A percentile compares a stretch with the other conserved stretches of the same genome.
Conservation (phyloP, 371 early-diverging fungal species). For the Lichtheimia ornata region DNA sequence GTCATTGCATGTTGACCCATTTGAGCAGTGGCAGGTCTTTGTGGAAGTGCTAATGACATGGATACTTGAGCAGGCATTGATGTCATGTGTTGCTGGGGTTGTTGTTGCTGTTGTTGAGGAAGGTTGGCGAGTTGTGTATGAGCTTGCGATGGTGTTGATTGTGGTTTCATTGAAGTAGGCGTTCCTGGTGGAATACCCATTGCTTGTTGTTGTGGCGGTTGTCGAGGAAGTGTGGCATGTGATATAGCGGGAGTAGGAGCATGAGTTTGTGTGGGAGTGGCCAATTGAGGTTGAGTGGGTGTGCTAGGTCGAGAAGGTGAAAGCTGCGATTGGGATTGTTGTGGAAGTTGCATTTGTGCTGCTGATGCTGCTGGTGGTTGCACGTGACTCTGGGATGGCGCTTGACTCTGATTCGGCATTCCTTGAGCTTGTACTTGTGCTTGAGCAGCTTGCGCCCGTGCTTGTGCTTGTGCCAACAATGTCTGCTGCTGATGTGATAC, state of each 20-base stretch:
- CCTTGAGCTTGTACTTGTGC: conserved; percentile 29
- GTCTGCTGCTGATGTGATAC: conserved; percentile 37
- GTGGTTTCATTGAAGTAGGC: conserved; percentile 14
- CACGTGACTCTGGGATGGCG: conserved; percentile 18
- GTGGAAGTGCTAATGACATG: conserved; percentile 28
- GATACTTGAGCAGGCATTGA: conserved; percentile 22
- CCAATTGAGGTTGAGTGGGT: conserved; percentile 40
- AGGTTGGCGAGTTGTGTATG: conserved; percentile 17
- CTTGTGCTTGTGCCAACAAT: conserved; percentile 21
- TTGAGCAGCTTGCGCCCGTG: conserved; percentile 19
- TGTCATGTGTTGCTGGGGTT: conserved; percentile 22
- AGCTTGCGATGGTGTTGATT: conserved; percentile 32
- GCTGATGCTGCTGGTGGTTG: conserved; percentile 12
- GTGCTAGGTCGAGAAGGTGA: conserved; percentile 10
- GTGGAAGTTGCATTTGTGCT: conserved; percentile 19
- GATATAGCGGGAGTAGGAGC: conserved; percentile 31
- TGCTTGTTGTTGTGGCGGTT: conserved; percentile 23
- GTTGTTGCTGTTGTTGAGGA: conserved; percentile 21
- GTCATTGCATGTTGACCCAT: conserved; percentile 16
- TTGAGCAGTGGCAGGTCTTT: conserved; percentile 24
- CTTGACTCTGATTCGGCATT: conserved; percentile 11
- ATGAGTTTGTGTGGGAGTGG: conserved; percentile 43
- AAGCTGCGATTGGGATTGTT: conserved; percentile 31
- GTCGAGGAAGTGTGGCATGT: conserved; percentile 26
- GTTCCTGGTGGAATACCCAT: conserved; percentile 16